Evolutionary conservation across 495 filamentous ascomycete genomes (phyloP).

Genomic region (Penicillium simplicissimum): DNA sequence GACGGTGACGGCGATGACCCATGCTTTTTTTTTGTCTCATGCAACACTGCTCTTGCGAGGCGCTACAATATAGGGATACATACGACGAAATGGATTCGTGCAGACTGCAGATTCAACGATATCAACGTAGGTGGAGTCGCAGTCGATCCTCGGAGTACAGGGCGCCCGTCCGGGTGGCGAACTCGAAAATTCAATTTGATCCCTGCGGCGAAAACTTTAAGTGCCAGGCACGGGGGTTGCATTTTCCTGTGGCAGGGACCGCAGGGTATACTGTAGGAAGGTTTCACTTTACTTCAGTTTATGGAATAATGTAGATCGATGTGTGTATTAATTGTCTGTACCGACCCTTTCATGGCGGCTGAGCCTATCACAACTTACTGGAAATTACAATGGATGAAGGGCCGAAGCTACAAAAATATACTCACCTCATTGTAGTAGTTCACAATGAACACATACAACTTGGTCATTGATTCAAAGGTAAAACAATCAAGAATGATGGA

Average conservation of each 20-base stretch:
- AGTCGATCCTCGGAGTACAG: neutral
- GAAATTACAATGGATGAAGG: neutral
- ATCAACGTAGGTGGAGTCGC: neutral
- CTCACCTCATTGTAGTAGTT: neutral
- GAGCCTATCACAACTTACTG: neutral
- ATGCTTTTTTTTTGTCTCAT: neutral
- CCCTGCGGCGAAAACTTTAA: conserved; percentile 2
- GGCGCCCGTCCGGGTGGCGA: neutral
- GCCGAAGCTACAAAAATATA: neutral
- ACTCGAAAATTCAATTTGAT: neutral
- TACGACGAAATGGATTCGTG: neutral
- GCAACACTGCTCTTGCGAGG: neutral
- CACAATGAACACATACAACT: too few relatives aligned
- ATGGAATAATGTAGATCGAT: neutral
- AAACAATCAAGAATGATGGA: neutral
- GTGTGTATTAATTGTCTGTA: neutral
- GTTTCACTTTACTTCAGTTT: neutral
- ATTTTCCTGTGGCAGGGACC: neutral
- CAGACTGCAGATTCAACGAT: neutral
- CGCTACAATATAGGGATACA: neutral
- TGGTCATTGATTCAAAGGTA: neutral
- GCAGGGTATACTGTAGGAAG: neutral
- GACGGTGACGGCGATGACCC: neutral
- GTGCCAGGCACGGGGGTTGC: conserved; percentile 1
- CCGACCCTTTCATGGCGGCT: neutral